Evolutionary conservation across 768 basidiomycete species (phyloP).

Genomic region (Leucosporidium scottii): DNA sequence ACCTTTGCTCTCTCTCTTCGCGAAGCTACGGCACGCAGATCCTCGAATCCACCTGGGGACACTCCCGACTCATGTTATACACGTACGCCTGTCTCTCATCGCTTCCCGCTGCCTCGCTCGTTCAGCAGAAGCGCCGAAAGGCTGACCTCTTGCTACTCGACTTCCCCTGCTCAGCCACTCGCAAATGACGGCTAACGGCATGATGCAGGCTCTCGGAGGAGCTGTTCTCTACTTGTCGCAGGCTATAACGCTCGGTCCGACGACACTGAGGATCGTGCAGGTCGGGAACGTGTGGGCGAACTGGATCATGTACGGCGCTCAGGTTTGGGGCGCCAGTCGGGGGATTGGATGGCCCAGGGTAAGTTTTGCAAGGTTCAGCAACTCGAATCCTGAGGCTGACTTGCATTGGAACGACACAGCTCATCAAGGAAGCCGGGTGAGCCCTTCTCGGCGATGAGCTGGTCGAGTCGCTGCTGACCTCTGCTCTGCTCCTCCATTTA

Average conservation of each 20-base stretch:
- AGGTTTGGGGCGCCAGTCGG: neutral
- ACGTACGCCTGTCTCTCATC: neutral
- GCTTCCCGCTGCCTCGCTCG: neutral
- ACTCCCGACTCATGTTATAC: neutral
- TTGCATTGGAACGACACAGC: neutral
- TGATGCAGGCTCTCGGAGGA: neutral
- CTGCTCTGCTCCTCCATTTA: neutral
- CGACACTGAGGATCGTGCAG: neutral
- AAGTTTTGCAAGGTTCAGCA: no score
- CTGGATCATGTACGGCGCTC: neutral
- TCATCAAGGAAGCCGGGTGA: neutral
- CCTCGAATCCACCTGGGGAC: neutral
- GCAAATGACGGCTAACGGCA: neutral
- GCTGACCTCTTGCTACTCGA: neutral
- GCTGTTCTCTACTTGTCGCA: neutral
- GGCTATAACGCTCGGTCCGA: neutral
- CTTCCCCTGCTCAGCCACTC: neutral
- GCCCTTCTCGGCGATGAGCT: neutral
- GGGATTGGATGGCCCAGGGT: neutral
- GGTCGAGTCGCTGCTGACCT: neutral
- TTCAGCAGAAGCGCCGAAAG: neutral
- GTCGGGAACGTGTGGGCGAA: neutral
- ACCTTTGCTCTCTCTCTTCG: no score
- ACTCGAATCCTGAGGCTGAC: no score
- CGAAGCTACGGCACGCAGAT: neutral